Evolutionary conservation across 2,329 filamentous ascomycete genomes (phyloP).

Genomic region (Fusarium fujikuroi): DNA sequence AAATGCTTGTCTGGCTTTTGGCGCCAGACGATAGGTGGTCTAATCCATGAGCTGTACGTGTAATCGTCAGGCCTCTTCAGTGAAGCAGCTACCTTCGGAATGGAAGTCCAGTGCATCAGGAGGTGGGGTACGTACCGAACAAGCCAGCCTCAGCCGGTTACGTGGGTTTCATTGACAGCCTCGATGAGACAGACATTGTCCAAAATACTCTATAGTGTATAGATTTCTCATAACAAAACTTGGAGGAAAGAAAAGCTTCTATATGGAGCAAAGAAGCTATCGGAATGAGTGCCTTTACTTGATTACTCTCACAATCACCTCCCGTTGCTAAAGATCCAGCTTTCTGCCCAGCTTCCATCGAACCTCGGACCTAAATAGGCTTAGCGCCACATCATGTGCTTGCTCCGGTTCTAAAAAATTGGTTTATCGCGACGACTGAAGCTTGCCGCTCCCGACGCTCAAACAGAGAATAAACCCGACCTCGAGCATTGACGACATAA

Average conservation of each 20-base stretch:
- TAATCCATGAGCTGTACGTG: slow-evolving; percentile 29
- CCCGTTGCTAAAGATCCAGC: neutral
- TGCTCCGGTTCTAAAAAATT: slow-evolving; percentile 45
- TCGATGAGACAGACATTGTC: neutral
- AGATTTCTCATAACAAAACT: neutral
- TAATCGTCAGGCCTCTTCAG: slow-evolving; percentile 22
- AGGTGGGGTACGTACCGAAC: slow-evolving; percentile 40
- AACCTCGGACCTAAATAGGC: slow-evolving; percentile 22
- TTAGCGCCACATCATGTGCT: slow-evolving; percentile 42
- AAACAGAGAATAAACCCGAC: slow-evolving; percentile 29
- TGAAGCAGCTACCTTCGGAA: slow-evolving; percentile 15
- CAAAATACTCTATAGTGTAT: neutral
- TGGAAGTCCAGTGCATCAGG: slow-evolving; percentile 25
- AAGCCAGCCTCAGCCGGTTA: slow-evolving; percentile 19
- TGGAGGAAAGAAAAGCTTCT: neutral
- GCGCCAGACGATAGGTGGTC: slow-evolving; percentile 29
- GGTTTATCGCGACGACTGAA: slow-evolving; percentile 45
- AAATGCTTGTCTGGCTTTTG: slow-evolving; percentile 25
- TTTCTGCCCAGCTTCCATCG: slow-evolving; percentile 16
- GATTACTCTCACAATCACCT: neutral
- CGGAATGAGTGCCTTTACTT: neutral
- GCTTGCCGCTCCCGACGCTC: slow-evolving; percentile 35
- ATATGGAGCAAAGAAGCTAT: neutral
- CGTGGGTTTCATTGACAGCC: neutral
- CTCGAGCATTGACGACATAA: slow-evolving; percentile 41